Base-by-base conservation (phyloP, 352 stramenopile genomes). In the Pythium grandisporangium region DNA sequence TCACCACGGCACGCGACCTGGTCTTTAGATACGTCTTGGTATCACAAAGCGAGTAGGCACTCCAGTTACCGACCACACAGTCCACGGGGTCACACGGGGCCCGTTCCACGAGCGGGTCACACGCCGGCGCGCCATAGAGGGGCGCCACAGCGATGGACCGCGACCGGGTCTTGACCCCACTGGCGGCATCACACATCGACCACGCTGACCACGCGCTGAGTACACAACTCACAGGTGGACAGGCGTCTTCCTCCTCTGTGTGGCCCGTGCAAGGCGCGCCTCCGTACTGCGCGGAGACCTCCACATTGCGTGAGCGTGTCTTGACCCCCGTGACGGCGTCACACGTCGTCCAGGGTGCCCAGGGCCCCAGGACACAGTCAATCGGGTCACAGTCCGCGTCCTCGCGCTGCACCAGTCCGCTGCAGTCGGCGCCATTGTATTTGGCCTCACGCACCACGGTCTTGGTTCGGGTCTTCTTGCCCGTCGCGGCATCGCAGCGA, bases 161-260 rank as follows among this genome's bases (percentile, higher is more conserved):
- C n/a, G 58, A 73, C 37, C 64, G 41, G 7, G 53, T 65, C 42
- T 75, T 78, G 34, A 66, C 70, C 2, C 69, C 61, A 25, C 55
- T 63, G 4, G 45, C 55, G 2, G 58, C 34, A 21, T 67, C 59
- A 30, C 72, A 85, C 5, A 52, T 4, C 6, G 55, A 63, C 63
- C 67, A 85, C 5, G 32, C n/a, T 0, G 27, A 37, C 72, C 72
- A 85, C 13, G 48, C 51, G 14, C 51, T 53, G 2, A 81, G 64
- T 2, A 25, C 42, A 17, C 69, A 79, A 39, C 70, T 70, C 17
- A 74, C 48, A 5, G 66, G 61, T 13, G 51, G 51, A 16, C 69
- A 82, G 1, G 66, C 53, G 1, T 73, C 65, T 48, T 61, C 55
- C 35, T 76, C 52, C 5, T 50, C 51, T 2, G 45, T 55, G 0